Evolutionary conservation across 805 yeast genomes (phyloP), one percentile per base, ranked within the genome.

Genomic region (Wickerhamomyces bisporus): DNA sequence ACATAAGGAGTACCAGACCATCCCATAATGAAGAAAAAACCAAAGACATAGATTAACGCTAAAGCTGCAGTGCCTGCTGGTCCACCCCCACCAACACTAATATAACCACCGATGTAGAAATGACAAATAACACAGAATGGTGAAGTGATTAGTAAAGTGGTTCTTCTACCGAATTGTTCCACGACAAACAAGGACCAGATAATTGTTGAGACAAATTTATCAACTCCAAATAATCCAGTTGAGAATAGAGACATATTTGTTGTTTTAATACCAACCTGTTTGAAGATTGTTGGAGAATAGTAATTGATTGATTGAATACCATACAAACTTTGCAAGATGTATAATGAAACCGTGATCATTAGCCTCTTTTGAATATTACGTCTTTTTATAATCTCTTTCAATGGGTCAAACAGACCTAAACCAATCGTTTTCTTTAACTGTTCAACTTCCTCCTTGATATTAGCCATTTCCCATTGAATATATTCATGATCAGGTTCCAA

Each of bases 261-360:
- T 2, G 76, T 72, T 25, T 53, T 52, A 15, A 74, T 64, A 14
- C 80, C 79, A 40, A 74, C 61, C 4, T 75, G 62, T 43, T 65
- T 58, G 55, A 74, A 71, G 30, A 75, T 62, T 9, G 67, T 62
- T 18, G 77, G 77, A n/a, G 78, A 70, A 50, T 73, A 75, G 50
- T 75, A 75, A 32, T 68, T 71, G 36, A 73, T 62, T 28, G 76
- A 73, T 44, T 71, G 65, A 47, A 73, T 69, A 26, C 77, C 77
- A 40, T 64, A 64, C 17, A 71, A 64, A 44, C 69, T 70, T 42
- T 70, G 75, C 53, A 71, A 58, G 42, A 64, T 52, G 45, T 68
- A 68, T 24, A 65, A 47, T 4, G 66, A 55, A 1, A 66, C 57
- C 5, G 73, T 59, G 34, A 69, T 48, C 1, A 62, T 43, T 19